Percentiles rank a stretch among this genome's conserved stretches.
These are phyloP conservation scores for Galerina marginata DNA, from an alignment of 768 basidiomycete species.

Conservation along the genomic window DNA sequence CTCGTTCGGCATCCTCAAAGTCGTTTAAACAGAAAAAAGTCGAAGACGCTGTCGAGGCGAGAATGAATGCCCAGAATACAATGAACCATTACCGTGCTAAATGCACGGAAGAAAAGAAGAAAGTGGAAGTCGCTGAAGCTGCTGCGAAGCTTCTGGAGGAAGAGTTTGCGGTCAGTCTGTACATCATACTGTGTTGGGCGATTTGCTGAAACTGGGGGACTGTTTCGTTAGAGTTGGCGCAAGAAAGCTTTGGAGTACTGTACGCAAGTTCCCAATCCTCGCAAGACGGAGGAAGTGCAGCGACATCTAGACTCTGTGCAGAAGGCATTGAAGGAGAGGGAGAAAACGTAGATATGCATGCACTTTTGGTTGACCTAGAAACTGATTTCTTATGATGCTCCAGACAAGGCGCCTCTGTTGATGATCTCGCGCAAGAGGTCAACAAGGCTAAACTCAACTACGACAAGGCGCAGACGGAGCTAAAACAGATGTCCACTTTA, in stretches of 20 bases:
- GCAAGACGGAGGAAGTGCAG: conserved; percentile 60
- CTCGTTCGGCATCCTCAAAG: conserved; percentile 4
- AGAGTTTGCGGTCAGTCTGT: conserved; percentile 61
- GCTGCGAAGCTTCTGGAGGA: conserved; percentile 55
- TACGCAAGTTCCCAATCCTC: conserved; percentile 58
- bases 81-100: conserved; percentile 58
- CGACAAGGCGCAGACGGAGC: conserved; percentile 63
- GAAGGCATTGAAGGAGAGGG: conserved; percentile 68
- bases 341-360: conserved; percentile 52
- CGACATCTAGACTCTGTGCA: conserved; percentile 67
- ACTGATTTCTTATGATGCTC: conserved; percentile 2
- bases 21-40: conserved; percentile 48
- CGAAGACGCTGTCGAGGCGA: conserved; percentile 50
- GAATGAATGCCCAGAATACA: conserved; percentile 55
- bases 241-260: conserved; percentile 68
- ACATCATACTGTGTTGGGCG: background rate
- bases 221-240: conserved; percentile 65
- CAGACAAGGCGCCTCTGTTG: conserved; percentile 79
- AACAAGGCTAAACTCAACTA: conserved; percentile 65
- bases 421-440: conserved; percentile 76
- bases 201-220: background rate
- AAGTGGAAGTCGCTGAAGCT: conserved; percentile 49
- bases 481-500: conserved; percentile 65
- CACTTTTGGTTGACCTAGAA: background rate
- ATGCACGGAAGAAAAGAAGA: conserved; percentile 51